Evolutionary conservation across 805 yeast genomes (phyloP), one percentile per base, ranked within the genome.

Genomic region (Yamadazyma philogaea): DNA sequence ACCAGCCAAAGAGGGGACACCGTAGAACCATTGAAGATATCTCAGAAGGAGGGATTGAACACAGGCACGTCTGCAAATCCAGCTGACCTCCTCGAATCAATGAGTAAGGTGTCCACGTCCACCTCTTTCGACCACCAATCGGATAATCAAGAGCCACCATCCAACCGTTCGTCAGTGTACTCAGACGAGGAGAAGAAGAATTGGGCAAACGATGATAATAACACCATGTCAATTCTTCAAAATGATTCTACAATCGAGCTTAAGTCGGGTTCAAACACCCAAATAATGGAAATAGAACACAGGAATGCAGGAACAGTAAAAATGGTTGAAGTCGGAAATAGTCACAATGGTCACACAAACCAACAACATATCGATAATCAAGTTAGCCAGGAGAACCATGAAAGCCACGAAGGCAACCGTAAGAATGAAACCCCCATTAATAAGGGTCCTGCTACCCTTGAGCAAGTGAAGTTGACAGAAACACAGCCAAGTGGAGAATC

Each of bases 101-200:
- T 33, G 5, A 33, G 36, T 30, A 32, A 26, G 10, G 14, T 31
- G 2, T 42, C 45, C 11, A 16, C 45, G 22, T 37, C 41, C 4
- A 37, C 37, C 2, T 42, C 45, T 4, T 19, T 37, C 19, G 45
- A 36, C 14, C 28, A 19, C 17, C 36, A 21, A 15, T 28, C 40
- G 7, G 28, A 11, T 15, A 32, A 31, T 18, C 41, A 22, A 8
- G 36, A 33, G 21, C 11, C 36, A 19, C 15, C 12, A 16, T 50
- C 55, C 17, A 51, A 47, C 37, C 40, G 54, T 22, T 51, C 57
- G 2, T 53, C 57, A 5, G 44, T 51, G n/a, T 51, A 51, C 45
- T 53, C 57, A 3, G 55, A 52, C 31, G 51, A 48, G 19, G 37
- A 38, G 11, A 16, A 15, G 10, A 30, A 24, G 11, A 21, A 12